Evolutionary conservation across 352 stramenopile species (phyloP).

Genomic region (Globisporangium iwayamae): DNA sequence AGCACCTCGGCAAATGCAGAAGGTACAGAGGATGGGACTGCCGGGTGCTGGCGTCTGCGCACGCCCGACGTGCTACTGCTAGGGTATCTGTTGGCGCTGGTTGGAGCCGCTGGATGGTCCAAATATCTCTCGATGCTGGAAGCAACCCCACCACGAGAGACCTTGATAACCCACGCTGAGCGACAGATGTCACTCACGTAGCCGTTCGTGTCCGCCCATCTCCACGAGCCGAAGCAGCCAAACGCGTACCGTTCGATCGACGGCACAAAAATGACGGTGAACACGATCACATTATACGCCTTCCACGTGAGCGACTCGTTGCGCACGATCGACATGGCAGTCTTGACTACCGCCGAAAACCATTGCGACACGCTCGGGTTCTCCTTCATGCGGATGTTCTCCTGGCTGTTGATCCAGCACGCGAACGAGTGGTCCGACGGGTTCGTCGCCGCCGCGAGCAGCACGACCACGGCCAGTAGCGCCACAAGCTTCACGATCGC

Average conservation of each 20-base stretch:
- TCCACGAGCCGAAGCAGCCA: conserved; percentile 62
- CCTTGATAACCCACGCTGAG: conserved; percentile 39
- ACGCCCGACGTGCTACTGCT: background rate
- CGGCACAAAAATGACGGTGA: conserved; percentile 65
- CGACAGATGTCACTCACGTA: conserved; percentile 43
- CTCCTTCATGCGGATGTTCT: conserved; percentile 43
- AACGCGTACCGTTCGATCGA: conserved; percentile 62
- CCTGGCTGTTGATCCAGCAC: conserved; percentile 57
- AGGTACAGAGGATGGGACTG: background rate
- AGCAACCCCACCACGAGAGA: conserved; percentile 44
- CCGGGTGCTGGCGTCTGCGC: conserved; percentile 1
- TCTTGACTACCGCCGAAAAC: conserved; percentile 69
- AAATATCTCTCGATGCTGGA: conserved; percentile 58
- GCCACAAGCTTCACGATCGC: conserved; percentile 36
- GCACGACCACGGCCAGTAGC: conserved; percentile 25
- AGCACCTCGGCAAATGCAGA: conserved; percentile 13
- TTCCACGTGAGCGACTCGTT: conserved; percentile 66
- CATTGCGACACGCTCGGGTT: conserved; percentile 49
- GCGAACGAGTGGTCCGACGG: conserved; percentile 72
- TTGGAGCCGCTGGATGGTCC: conserved; percentile 3
- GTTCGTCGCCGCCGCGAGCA: conserved; percentile 46
- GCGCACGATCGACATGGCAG: conserved; percentile 54
- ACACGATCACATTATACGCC: conserved; percentile 54
- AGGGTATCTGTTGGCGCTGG: background rate
- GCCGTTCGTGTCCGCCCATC: conserved; percentile 60